Percentiles rank a stretch among this genome's conserved stretches.
These are phyloP conservation scores for Metschnikowia amazonensis DNA, from an alignment of 805 yeast species.

Conservation along the genomic window DNA sequence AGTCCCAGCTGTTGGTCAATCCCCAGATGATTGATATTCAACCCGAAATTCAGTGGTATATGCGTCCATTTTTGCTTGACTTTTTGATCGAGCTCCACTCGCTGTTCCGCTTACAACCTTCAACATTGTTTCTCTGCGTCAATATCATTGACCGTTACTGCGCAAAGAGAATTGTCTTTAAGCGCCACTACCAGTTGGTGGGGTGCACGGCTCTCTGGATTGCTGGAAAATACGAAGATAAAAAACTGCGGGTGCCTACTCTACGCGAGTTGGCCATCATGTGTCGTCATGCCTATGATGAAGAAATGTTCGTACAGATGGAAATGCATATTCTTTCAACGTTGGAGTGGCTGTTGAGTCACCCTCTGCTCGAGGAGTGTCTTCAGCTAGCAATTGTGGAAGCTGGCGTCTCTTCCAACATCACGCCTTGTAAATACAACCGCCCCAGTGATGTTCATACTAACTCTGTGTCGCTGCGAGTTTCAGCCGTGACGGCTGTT, in stretches of 20 bases:
- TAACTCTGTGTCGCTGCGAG: conserved; percentile 26
- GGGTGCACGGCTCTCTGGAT: conserved; percentile 48
- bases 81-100: conserved; percentile 42
- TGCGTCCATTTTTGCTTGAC: conserved; percentile 44
- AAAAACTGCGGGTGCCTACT: conserved; percentile 55
- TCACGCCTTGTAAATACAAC: conserved; percentile 26
- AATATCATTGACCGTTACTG: conserved; percentile 46
- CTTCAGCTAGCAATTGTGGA: conserved; percentile 39
- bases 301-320: conserved; percentile 48
- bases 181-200: conserved; percentile 45
- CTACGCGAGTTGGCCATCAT: conserved; percentile 49
- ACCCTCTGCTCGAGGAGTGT: conserved; percentile 51
- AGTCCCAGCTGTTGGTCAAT: conserved; percentile 40
- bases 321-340: conserved; percentile 41
- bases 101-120: conserved; percentile 39
- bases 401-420: conserved; percentile 24
- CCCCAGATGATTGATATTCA: conserved; percentile 49
- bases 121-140: conserved; percentile 41
- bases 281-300: conserved; percentile 59
- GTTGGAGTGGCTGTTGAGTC: conserved; percentile 44
- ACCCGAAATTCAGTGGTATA: conserved; percentile 47
- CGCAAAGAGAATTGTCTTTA: conserved; percentile 44
- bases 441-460: conserved; percentile 11
- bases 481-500: conserved; percentile 53
- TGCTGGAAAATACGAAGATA: conserved; percentile 54